These are phyloP conservation scores for Bruguiera gymnorhiza DNA, from an alignment of 345 rosid species.

Conservation along the genomic window DNA sequence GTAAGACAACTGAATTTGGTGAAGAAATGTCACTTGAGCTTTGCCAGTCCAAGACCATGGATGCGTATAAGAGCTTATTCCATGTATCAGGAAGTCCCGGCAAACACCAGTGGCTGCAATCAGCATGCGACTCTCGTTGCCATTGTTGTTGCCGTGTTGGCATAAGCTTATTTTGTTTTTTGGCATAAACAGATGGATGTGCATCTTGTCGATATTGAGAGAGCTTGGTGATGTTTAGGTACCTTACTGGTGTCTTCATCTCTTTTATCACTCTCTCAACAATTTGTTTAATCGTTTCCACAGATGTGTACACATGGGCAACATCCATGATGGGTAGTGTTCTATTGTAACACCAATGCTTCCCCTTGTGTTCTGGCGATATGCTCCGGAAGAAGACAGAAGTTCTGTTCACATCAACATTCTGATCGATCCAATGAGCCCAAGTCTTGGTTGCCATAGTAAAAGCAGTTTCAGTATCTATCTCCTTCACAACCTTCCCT, in stretches of 20 bases:
- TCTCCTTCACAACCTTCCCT: constrained; percentile 25
- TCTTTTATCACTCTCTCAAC: constrained; percentile 24
- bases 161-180: constrained; percentile 18
- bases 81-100: constrained; percentile 64
- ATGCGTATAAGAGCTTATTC: constrained; percentile 45
- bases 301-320: constrained; percentile 21
- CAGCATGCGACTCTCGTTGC: constrained; percentile 24
- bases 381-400: constrained; percentile 42
- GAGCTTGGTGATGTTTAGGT: constrained; percentile 41
- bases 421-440: constrained; percentile 42
- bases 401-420: constrained; percentile 29
- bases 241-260: constrained; percentile 34
- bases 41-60: constrained; percentile 22
- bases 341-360: constrained; percentile 28
- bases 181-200: constrained; percentile 45
- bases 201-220: constrained; percentile 41
- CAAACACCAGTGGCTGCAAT: constrained; percentile 68
- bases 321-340: constrained; percentile 33
- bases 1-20: not conserved
- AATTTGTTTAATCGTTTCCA: constrained; percentile 18
- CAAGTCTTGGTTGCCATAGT: constrained; percentile 40
- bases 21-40: constrained; percentile 7
- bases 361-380: constrained; percentile 45
- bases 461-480: constrained; percentile 38
- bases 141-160: constrained; percentile 1